Base-by-base conservation (phyloP, 2,329 filamentous ascomycete genomes). In the Neofusicoccum cordaticola region DNA sequence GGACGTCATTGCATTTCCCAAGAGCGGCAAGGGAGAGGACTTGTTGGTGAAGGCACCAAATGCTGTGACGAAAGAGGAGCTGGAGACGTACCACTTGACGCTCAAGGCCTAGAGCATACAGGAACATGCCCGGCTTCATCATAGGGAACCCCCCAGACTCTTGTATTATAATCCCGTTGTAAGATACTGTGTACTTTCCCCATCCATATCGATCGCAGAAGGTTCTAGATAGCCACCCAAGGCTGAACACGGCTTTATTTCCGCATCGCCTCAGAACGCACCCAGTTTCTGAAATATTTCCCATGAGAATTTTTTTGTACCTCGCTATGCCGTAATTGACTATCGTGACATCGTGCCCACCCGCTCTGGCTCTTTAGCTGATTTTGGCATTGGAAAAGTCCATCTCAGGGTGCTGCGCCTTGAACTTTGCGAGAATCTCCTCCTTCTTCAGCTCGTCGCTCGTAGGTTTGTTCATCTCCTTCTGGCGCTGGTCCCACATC, bases 401-500 rank as follows among this genome's bases (percentile, higher is more conserved):
- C 86, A 89, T 88, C 78, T 89, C 87, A 1, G 88, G 88, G 78
- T 90, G 87, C 73, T 97, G 88, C 58, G 82, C 83, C 86, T 97
- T 90, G 81, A 99, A 98, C 82, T 96, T 69, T 81, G 91, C 90
- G 75, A 99, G 81, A 72, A 99, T 89, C 64, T 99, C 94, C 75
- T 88, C 80, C 86, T 98, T 98, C 84, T 93, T 92, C 85, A 96
- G 89, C 82, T 99, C 95, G 70, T 98, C 95, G 69, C 92, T 96
- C 12, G 90, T 93, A 52, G 93, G 92, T 78, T 90, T 85, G 4
- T 95, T 95, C 78, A 86, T 83, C 82, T 98, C 93, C 87, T 99
- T 99, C 82, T 98, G 93, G 70, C 91, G 85, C 84, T 99, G 95
- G 82, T 99, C 95, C 73, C 86, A 99, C 95, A 99, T 99, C 95